A percentile compares a stretch with the other conserved stretches of the same genome.
These are phyloP conservation scores for Calocera viscosa DNA, from an alignment of 768 basidiomycete species.

Conservation along the genomic window DNA sequence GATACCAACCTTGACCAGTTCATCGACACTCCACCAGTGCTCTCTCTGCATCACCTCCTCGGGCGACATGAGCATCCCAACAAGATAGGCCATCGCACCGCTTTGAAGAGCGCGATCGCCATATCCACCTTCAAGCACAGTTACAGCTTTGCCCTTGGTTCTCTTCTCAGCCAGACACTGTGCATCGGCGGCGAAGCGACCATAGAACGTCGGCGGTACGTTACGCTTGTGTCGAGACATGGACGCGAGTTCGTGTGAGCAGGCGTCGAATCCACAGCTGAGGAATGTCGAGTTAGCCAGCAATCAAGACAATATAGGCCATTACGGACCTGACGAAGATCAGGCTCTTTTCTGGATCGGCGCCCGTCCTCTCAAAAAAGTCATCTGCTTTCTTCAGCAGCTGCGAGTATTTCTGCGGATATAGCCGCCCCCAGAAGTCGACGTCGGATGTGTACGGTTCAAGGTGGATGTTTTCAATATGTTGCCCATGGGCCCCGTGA, in stretches of 20 bases:
- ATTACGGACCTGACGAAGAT: conserved; percentile 68
- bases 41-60: conserved; percentile 20
- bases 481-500: conserved; percentile 71
- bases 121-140: conserved; percentile 91
- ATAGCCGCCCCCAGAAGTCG: conserved; percentile 66
- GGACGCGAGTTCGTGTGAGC: conserved; percentile 73
- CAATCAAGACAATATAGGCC: background rate
- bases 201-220: conserved; percentile 76
- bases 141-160: conserved; percentile 59
- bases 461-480: conserved; percentile 78
- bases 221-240: conserved; percentile 91
- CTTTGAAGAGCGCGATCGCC: conserved; percentile 78
- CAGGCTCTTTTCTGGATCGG: conserved; percentile 52
- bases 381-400: conserved; percentile 55
- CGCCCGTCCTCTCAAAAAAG: conserved; percentile 53
- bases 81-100: conserved; percentile 69
- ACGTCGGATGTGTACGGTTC: conserved; percentile 54
- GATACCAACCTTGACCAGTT: conserved; percentile 43
- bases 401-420: conserved; percentile 47
- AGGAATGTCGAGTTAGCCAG: background rate
- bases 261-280: conserved; percentile 91
- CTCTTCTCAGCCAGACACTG: conserved; percentile 49
- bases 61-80: conserved; percentile 42
- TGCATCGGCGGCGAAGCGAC: conserved; percentile 66
- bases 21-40: conserved; percentile 53